A percentile compares a stretch with the other conserved stretches of the same genome.
phyloP scores from a whole-genome alignment of 148 eudicot species.

The Rhododendron griersonianum region DNA sequence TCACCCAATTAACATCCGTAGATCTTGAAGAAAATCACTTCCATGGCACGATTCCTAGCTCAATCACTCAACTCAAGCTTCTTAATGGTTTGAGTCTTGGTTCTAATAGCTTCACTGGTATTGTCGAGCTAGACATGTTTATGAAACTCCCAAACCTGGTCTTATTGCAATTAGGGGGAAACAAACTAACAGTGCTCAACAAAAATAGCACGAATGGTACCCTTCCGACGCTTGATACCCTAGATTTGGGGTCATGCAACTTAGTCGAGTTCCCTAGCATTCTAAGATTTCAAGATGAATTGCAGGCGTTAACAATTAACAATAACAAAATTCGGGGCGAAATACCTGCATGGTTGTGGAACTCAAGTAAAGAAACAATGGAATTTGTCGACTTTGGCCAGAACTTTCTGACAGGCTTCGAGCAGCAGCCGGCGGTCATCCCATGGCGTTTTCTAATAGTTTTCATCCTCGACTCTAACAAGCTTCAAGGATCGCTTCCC shows the following conservation, averaged over 20 bases:
- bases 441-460: conserved; percentile 8
- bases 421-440: not conserved
- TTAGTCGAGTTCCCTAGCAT: conserved; percentile 17
- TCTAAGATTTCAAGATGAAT: not conserved
- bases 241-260: conserved; percentile 14
- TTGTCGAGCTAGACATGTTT: conserved; percentile 4
- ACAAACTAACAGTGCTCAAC: not conserved
- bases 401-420: conserved; percentile 21
- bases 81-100: not conserved
- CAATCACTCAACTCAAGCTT: conserved; percentile 6
- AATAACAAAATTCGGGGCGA: not conserved
- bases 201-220: not conserved
- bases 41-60: conserved; percentile 4
- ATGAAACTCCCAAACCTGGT: not conserved
- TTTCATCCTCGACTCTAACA: not conserved
- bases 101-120: not conserved
- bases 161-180: not conserved
- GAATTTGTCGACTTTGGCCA: not conserved
- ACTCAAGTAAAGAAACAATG: conserved; percentile 14
- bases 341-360: conserved; percentile 20
- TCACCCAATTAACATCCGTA: not conserved
- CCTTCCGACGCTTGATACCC: not conserved
- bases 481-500: conserved; percentile 26
- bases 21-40: conserved; percentile 5
- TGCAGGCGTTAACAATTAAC: not conserved